Evolutionary conservation across 148 eudicot species (phyloP), one percentile per base, ranked within the genome.

Genomic region (Dysphania ambrosioides): DNA sequence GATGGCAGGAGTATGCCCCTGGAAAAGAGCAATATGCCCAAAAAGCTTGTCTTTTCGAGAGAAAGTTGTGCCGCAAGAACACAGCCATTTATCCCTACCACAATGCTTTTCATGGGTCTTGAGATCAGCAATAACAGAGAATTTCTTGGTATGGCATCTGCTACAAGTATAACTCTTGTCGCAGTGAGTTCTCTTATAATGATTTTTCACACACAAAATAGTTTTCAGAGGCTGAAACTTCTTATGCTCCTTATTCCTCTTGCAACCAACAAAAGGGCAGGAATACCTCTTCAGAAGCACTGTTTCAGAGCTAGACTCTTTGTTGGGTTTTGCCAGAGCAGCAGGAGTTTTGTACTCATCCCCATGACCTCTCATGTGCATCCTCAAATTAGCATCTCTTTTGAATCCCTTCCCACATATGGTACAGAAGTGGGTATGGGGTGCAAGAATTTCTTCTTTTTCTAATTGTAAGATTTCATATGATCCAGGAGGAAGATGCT

Each of bases 291-390:
- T 94, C 19, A 90, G 79, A 68, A 90, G 84, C 67, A 85, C 83
- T 36, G 89, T 88, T 80, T 89, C 95, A 0, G 91, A 88, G 70
- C 74, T 82, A 6, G 82, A 73, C 65, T 91, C 96, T 75, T 88
- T 91, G 67, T 90, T 79, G 19, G 98, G 98, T 76, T 94, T 94
- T 19, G 98, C 97, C n/a, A 94, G 83, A 65, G 98, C 98, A 56
- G 91, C 97, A 0, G 90, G 84, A 5, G 97, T 94, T 78, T 94
- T 94, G 86, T 88, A 94, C 79, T 88, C 97, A 19, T 94, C 92
- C 34, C 98, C 98, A 30, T 94, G 98, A 59, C 97, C 98, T 75
- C 98, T 85, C 98, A 91, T 94, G 77, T 94, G 98, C 98, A 94
- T 94, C 72, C 98, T 75, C 64, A 94, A 77, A 76, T 94, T 94